Conservation (phyloP, 257 asterid species). For the Scutellaria barbata region DNA sequence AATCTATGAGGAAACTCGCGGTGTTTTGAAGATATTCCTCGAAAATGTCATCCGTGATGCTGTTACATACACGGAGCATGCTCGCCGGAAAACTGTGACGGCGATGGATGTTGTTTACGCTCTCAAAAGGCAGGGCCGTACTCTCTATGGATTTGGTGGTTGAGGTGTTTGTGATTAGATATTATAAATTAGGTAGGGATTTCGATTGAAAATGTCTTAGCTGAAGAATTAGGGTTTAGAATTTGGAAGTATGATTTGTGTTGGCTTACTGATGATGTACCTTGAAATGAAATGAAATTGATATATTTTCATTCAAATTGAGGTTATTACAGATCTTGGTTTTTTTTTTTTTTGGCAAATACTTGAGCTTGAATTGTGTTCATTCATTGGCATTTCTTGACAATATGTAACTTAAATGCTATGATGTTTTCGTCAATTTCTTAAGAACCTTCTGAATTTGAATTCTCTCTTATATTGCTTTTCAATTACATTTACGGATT, state of each 20-base stretch:
- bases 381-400: no score
- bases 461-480: no score
- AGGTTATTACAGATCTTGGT: no score
- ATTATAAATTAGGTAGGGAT: not conserved
- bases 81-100: conserved; percentile 52
- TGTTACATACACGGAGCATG: conserved; percentile 48
- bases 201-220: not conserved
- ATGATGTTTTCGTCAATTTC: no score
- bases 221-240: conserved; percentile 19
- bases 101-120: conserved; percentile 66
- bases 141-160: conserved; percentile 60
- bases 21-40: conserved; percentile 44
- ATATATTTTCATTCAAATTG: not conserved
- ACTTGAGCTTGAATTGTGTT: no score
- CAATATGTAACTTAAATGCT: no score
- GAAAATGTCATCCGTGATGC: conserved; percentile 50
- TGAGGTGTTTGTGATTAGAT: conserved; percentile 13
- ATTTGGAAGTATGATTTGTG: not conserved
- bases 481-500: not conserved
- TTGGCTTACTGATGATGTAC: not conserved
- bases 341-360: no score
- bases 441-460: no score
- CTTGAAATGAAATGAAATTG: conserved; percentile 2
- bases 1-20: conserved; percentile 49
- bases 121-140: conserved; percentile 64